A percentile compares a stretch with the other conserved stretches of the same genome.
Evolutionary conservation across 2,329 filamentous ascomycete species (phyloP).

Genomic region (Capronia epimyces): DNA sequence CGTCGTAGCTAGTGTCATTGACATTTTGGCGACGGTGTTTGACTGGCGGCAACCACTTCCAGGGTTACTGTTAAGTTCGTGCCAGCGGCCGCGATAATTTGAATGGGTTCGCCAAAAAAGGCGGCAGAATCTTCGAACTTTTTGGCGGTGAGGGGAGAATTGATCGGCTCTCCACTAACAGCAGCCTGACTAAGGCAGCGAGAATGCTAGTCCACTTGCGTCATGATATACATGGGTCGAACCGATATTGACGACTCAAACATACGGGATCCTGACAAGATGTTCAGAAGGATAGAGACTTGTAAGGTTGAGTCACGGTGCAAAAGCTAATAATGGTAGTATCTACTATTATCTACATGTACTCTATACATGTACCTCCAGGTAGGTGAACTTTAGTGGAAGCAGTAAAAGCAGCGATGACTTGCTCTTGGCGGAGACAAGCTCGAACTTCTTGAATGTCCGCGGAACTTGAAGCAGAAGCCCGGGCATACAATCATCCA

Average conservation of each 20-base stretch:
- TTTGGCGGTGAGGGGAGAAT: conserved; percentile 17
- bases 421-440: conserved; percentile 3
- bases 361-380: too few species aligned
- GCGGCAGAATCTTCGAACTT: conserved; percentile 19
- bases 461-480: not conserved
- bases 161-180: not conserved
- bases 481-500: not conserved
- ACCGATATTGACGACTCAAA: too few species aligned
- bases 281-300: too few species aligned
- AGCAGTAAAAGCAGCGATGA: too few species aligned
- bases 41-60: too few species aligned
- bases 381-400: too few species aligned
- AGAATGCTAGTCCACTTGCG: too few species aligned
- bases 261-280: too few species aligned
- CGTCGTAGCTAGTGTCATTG: conserved; percentile 69
- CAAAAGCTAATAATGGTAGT: not conserved
- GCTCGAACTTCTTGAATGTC: not conserved
- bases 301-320: conserved; percentile 9
- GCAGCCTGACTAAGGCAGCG: too few species aligned
- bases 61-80: too few species aligned
- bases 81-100: not conserved
- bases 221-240: too few species aligned
- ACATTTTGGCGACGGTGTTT: conserved; percentile 36
- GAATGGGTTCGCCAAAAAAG: conserved; percentile 8
- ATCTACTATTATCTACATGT: not conserved